These are phyloP conservation scores for Sungouiozyma ichnusensis DNA, from an alignment of 805 yeast species.

Conservation along the genomic window DNA sequence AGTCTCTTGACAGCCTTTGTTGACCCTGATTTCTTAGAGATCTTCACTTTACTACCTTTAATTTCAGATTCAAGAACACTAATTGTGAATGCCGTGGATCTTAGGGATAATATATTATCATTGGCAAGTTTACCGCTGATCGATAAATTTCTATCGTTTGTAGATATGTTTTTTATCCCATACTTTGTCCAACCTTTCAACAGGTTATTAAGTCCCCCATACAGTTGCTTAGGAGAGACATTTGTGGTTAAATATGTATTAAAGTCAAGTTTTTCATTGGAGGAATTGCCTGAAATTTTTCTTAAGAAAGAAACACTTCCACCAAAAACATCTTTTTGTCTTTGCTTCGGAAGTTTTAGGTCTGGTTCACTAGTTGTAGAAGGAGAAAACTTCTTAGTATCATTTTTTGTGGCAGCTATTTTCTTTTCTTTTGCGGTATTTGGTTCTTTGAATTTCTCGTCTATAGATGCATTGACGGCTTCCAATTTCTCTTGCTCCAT, in stretches of 20 bases:
- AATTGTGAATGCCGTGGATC: conserved; percentile 54
- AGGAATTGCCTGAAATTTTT: conserved; percentile 23
- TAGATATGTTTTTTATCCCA: conserved; percentile 48
- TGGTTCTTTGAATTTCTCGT: conserved; percentile 3
- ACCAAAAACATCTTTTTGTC: conserved; percentile 5
- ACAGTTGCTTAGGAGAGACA: conserved; percentile 41
- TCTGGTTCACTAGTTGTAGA: background rate
- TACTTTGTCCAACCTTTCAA: conserved; percentile 60
- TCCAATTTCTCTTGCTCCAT: background rate
- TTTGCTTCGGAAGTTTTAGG: conserved; percentile 9
- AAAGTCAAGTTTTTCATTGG: background rate
- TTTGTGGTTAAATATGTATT: conserved; percentile 19
- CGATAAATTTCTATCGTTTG: conserved; percentile 33
- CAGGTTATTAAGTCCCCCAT: conserved; percentile 52
- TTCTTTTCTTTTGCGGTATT: conserved; percentile 1
- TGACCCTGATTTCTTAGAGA: conserved; percentile 58
- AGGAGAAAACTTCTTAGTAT: background rate
- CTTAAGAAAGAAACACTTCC: conserved; percentile 25
- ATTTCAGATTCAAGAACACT: conserved; percentile 34
- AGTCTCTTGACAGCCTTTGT: conserved; percentile 48
- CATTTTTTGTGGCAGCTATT: background rate
- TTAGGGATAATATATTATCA: conserved; percentile 49
- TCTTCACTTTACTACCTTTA: conserved; percentile 43
- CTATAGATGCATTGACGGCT: conserved; percentile 3
- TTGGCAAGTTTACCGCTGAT: conserved; percentile 56